Percentiles rank a stretch among this genome's conserved stretches.
Conservation (phyloP, 2,329 filamentous ascomycete species). For the Aspergillus hortae region DNA sequence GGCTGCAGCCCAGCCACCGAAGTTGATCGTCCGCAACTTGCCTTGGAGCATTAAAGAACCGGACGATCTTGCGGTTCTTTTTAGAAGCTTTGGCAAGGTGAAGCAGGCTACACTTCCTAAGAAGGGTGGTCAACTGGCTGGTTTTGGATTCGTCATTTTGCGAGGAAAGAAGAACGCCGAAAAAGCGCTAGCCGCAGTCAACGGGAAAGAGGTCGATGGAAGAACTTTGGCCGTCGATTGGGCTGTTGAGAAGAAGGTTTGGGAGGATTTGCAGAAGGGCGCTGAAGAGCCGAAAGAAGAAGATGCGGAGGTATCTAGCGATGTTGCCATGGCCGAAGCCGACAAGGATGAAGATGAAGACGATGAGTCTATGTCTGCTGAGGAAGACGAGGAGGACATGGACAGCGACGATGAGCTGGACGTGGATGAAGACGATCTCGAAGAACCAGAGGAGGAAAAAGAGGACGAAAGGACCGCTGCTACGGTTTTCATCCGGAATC, state of each 20-base stretch:
- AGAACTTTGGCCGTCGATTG: constrained; percentile 90
- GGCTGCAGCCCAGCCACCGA: constrained; percentile 61
- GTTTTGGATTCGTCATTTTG: constrained; percentile 90
- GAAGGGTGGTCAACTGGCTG: constrained; percentile 66
- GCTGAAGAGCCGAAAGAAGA: constrained; percentile 25
- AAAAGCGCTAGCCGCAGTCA: constrained; percentile 77
- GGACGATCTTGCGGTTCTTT: constrained; percentile 74
- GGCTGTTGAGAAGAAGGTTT: constrained; percentile 88
- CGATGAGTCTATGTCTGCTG: constrained; percentile 30
- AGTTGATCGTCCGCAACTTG: constrained; percentile 85
- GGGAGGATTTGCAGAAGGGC: constrained; percentile 63
- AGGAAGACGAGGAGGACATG: constrained; percentile 37
- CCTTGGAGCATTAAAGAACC: constrained; percentile 92
- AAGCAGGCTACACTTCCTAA: constrained; percentile 83
- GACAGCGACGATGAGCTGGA: constrained; percentile 27
- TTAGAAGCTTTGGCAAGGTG: constrained; percentile 86
- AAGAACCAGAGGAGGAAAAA: constrained; percentile 44
- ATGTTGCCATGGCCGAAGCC: constrained; percentile 57
- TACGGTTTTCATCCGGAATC: constrained; percentile 88
- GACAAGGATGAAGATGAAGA: constrained; percentile 47
- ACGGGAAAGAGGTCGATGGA: constrained; percentile 86
- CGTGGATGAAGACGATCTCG: constrained; percentile 41
- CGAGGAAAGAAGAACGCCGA: constrained; percentile 87
- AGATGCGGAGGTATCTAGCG: constrained; percentile 38
- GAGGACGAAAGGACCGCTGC: constrained; percentile 59